phyloP scores from a whole-genome alignment of 495 filamentous ascomycete species.

The Neurospora cerealis region DNA sequence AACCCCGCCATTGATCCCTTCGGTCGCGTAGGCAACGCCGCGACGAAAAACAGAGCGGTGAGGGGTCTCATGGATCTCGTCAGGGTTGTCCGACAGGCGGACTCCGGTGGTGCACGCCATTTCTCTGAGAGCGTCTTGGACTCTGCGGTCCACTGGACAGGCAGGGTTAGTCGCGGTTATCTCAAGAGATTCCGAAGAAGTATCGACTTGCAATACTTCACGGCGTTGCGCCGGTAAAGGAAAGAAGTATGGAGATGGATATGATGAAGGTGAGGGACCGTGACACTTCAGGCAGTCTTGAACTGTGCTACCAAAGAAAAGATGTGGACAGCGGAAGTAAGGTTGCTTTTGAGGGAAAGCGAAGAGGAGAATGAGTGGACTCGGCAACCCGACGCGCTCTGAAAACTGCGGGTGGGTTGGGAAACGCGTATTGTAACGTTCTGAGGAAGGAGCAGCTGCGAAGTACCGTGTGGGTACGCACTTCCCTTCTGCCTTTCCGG shows the following conservation, averaged over 20 bases:
- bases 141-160: neutral
- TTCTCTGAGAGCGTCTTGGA: neutral
- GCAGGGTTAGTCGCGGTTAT: neutral
- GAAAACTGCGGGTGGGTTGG: neutral
- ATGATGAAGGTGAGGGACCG: neutral
- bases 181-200: neutral
- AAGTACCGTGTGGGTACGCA: neutral
- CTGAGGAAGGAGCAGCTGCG: neutral
- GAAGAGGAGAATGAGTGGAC: neutral
- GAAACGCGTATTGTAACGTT: neutral
- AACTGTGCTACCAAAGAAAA: neutral
- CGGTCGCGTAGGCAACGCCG: neutral
- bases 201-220: neutral
- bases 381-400: neutral
- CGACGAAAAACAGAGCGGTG: neutral
- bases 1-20: neutral
- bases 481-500: neutral
- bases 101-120: neutral
- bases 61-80: neutral
- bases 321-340: neutral
- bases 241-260: neutral
- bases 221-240: neutral
- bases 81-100: neutral
- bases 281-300: neutral
- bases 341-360: neutral